These are phyloP conservation scores for Oenanthe sinensis DNA, from an alignment of 129 eudicot genomes.

Conservation along the genomic window DNA sequence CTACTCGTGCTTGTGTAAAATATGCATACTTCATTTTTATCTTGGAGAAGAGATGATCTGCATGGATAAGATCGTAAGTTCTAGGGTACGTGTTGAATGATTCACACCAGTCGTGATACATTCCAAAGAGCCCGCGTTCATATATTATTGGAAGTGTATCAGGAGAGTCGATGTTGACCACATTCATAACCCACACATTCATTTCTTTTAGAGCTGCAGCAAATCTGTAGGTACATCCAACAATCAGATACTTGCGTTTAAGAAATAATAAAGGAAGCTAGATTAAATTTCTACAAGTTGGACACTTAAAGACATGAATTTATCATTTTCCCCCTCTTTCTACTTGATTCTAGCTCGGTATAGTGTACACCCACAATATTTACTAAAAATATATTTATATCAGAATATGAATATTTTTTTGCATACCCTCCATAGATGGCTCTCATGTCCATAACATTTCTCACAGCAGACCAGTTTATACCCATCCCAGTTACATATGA, in stretches of 20 bases:
- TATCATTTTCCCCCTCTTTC: background rate
- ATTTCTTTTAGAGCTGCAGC: conserved; percentile 34
- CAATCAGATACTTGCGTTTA: background rate
- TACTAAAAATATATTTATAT: background rate
- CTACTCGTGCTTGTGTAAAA: background rate
- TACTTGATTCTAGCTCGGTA: background rate
- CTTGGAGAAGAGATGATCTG: conserved; percentile 33
- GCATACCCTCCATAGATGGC: conserved; percentile 20
- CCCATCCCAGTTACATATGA: conserved; percentile 72
- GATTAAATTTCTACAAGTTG: background rate
- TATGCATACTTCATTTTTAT: conserved; percentile 21
- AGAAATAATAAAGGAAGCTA: background rate
- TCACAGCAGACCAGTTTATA: conserved; percentile 61
- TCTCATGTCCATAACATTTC: conserved; percentile 22
- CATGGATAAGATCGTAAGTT: conserved; percentile 34
- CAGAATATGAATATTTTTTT: background rate
- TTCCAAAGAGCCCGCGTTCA: conserved; percentile 33
- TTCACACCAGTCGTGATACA: conserved; percentile 38
- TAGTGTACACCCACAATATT: background rate
- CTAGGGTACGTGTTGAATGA: conserved; percentile 34
- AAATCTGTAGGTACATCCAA: conserved; percentile 18
- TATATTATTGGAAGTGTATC: conserved; percentile 33
- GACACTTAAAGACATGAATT: background rate
- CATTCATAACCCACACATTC: conserved; percentile 37
- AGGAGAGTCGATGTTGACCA: conserved; percentile 27